Base-by-base conservation (phyloP, 2,329 filamentous ascomycete species). In the Elsinoe perseae region DNA sequence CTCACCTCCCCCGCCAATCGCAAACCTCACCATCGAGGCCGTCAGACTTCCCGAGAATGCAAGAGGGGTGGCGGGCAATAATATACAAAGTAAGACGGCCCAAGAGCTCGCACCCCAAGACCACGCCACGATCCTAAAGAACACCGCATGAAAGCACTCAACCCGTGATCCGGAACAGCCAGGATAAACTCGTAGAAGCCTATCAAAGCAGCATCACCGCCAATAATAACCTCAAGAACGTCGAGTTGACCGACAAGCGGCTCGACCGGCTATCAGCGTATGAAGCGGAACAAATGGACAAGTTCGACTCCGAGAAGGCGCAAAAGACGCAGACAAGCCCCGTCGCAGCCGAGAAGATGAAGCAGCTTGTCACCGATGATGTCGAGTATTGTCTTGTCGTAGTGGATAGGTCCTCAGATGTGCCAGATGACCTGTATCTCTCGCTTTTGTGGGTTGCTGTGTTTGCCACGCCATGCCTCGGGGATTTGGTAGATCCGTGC, bases 401-500 rank as follows among this genome's bases (percentile, higher is more conserved):
- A 28, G 18, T 52, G 38, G 7, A 36, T 52, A 20, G 28, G 28
- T 20, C 48, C 48, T 30, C 48, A 52, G 30, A 25, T 34, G 10
- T 52, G 28, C 48, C 48, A 52, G 7, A 52, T 12, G 28, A 52
- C 48, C 6, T 52, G 30, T 18, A 52, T 52, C 12, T 52, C 28
- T n/a, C 30, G 28, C 20, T 52, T 52, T 9, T 50, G 7, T 7
- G 44, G 44, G 25, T 36, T 10, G 20, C 53, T 44, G 14, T 56
- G 28, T 16, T 28, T 44, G 38, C 10, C 16, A 8, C 53, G 53
- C 53, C 53, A 56, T 34, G 53, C 53, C 18, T 56, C 53, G 23
- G 23, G 48, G 16, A 21, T 56, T 56, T 6, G 53, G 53, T n/a
- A 56, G 25, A 28, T 56, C 53, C 38, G 48, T 48, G 25, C 38